Percentiles rank a stretch among this genome's conserved stretches.
Conservation (phyloP, 2,329 filamentous ascomycete genomes). For the Beauveria varroae region DNA sequence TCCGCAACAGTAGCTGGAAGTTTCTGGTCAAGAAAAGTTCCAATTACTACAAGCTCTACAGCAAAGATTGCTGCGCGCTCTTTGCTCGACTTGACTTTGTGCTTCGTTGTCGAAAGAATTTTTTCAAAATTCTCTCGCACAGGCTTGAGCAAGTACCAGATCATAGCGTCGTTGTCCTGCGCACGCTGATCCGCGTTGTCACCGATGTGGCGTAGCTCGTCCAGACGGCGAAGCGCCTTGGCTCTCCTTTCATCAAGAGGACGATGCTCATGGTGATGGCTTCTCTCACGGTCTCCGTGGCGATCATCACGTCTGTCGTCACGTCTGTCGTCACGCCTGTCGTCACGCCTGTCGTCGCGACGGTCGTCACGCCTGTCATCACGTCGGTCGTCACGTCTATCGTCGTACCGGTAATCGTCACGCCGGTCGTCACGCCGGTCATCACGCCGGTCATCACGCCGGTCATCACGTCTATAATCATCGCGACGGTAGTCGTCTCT, state of each 20-base stretch:
- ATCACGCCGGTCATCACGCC: conserved; percentile 15
- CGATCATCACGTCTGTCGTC: conserved; percentile 11
- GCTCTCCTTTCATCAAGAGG: conserved; percentile 33
- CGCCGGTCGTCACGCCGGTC: background rate
- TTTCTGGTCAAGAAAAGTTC: conserved; percentile 49
- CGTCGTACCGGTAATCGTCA: conserved; percentile 18
- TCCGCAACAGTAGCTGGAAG: conserved; percentile 34
- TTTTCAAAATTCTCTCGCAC: conserved; percentile 52
- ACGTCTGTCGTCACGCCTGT: conserved; percentile 17
- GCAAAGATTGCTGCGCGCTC: conserved; percentile 55
- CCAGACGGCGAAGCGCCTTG: conserved; percentile 32
- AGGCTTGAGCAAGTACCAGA: conserved; percentile 46
- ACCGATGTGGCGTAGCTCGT: conserved; percentile 37
- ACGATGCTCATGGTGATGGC: conserved; percentile 20
- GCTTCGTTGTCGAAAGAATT: conserved; percentile 54
- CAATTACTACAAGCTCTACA: conserved; percentile 52
- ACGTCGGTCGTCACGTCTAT: conserved; percentile 9
- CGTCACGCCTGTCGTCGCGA: conserved; percentile 20
- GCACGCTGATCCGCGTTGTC: conserved; percentile 43
- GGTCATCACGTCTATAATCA: conserved; percentile 17
- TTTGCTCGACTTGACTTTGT: conserved; percentile 54
- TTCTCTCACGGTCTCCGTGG: conserved; percentile 17
- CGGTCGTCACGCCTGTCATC: conserved; percentile 16
- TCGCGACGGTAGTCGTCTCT: conserved; percentile 14
- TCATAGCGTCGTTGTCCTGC: conserved; percentile 38